Percentiles rank a stretch among this genome's conserved stretches.
Evolutionary conservation across 768 basidiomycete genomes (phyloP).

Genomic region (Lactarius psammicola): DNA sequence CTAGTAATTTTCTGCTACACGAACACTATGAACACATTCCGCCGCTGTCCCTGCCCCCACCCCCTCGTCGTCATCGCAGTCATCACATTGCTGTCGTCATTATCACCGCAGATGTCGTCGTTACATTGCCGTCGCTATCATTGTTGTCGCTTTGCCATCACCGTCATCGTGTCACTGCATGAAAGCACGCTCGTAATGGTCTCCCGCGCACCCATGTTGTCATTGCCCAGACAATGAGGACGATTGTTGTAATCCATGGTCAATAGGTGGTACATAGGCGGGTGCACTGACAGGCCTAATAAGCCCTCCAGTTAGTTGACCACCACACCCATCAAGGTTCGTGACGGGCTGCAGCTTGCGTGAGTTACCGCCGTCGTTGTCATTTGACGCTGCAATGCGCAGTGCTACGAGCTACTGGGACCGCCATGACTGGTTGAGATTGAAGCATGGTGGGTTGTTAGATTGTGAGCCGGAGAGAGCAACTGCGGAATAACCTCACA

Average conservation of each 20-base stretch:
- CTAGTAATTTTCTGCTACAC: too few relatives aligned
- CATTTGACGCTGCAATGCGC: slow-evolving; percentile 41
- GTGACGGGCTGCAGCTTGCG: slow-evolving; percentile 57
- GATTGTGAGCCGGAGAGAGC: slow-evolving; percentile 47
- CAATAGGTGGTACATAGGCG: slow-evolving; percentile 45
- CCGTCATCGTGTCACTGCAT: too few relatives aligned
- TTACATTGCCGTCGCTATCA: too few relatives aligned
- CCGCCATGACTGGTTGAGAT: slow-evolving; percentile 39
- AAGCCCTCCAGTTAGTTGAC: slow-evolving; percentile 42
- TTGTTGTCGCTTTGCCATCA: too few relatives aligned
- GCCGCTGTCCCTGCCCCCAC: too few relatives aligned
- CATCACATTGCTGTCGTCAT: too few relatives aligned
- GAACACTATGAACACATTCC: too few relatives aligned
- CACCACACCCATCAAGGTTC: slow-evolving; percentile 66
- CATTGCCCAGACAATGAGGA: slow-evolving; percentile 25
- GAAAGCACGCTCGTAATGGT: slow-evolving; percentile 38
- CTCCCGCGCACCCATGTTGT: slow-evolving; percentile 32
- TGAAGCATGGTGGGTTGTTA: slow-evolving; percentile 69
- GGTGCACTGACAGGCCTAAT: slow-evolving; percentile 48
- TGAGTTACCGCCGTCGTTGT: slow-evolving; percentile 38
- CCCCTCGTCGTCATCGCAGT: too few relatives aligned
- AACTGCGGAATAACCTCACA: slow-evolving; percentile 34
- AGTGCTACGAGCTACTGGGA: slow-evolving; percentile 46
- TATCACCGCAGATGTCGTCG: too few relatives aligned
- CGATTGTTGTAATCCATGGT: slow-evolving; percentile 41